Conservation (phyloP, 495 filamentous ascomycete species). For the Lepidopterella palustris region DNA sequence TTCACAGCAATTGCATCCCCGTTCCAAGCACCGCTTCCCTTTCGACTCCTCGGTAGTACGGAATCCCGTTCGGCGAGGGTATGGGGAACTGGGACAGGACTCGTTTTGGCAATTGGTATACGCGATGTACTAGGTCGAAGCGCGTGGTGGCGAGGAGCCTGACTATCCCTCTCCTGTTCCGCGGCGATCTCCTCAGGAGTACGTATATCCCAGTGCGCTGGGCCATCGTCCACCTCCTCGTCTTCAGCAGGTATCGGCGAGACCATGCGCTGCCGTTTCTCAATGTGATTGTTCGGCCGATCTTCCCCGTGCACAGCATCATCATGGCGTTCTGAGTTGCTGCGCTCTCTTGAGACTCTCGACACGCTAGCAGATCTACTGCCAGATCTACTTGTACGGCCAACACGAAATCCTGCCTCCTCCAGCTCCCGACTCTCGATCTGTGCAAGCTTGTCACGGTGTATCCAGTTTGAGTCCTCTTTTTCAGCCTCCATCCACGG, state of each 20-base stretch:
- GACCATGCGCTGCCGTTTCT: slow-evolving; percentile 42
- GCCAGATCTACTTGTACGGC: slow-evolving; percentile 46
- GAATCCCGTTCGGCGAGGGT: slow-evolving; percentile 66
- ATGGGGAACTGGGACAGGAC: slow-evolving; percentile 66
- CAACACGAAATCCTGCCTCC: slow-evolving; percentile 74
- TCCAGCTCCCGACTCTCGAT: slow-evolving; percentile 93
- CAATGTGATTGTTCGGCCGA: slow-evolving; percentile 24
- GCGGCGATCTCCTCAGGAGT: slow-evolving; percentile 74
- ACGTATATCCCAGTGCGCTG: slow-evolving; percentile 61
- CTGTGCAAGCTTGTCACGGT: slow-evolving; percentile 86
- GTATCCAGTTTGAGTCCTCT: slow-evolving; percentile 81
- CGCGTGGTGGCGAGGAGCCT: slow-evolving; percentile 29
- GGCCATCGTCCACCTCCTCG: slow-evolving; percentile 37
- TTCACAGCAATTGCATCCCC: slow-evolving; percentile 54
- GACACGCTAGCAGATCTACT: slow-evolving; percentile 49
- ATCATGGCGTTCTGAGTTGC: slow-evolving; percentile 8
- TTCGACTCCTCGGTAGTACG: slow-evolving; percentile 56
- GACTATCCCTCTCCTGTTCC: slow-evolving; percentile 48
- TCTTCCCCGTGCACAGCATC: slow-evolving; percentile 11
- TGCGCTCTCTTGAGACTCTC: not conserved
- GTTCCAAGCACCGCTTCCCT: slow-evolving; percentile 42
- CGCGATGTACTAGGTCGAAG: slow-evolving; percentile 52
- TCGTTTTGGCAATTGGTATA: slow-evolving; percentile 76
- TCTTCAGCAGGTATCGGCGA: slow-evolving; percentile 42
- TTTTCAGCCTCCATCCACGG: slow-evolving; percentile 23